Conservation (phyloP, 495 filamentous ascomycete species). For the Podospora pseudocomata region DNA sequence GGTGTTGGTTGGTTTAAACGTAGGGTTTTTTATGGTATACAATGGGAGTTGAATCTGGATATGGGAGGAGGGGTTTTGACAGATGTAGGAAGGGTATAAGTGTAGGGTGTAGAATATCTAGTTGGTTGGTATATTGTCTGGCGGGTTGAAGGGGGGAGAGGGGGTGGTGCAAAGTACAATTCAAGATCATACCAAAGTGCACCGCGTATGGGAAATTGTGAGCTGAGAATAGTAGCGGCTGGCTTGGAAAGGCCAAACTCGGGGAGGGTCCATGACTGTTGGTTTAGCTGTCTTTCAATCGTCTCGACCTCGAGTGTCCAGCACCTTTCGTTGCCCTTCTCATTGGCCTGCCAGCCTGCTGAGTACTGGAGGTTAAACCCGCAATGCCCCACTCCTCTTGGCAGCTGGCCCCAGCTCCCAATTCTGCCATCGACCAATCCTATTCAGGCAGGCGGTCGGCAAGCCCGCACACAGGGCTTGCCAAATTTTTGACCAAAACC, state of each 20-base stretch:
- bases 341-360: too few species aligned
- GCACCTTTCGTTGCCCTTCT: too few species aligned
- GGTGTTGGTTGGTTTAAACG: neutral
- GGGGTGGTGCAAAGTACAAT: neutral
- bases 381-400: neutral
- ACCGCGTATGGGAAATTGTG: too few species aligned
- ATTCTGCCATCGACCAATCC: neutral
- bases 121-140: neutral
- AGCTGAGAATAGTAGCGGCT: neutral
- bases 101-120: neutral
- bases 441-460: neutral
- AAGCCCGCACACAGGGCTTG: neutral
- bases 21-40: neutral
- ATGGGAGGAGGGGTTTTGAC: neutral
- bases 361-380: neutral
- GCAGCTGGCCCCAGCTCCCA: neutral
- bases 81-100: neutral
- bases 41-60: neutral
- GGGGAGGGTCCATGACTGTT: too few species aligned
- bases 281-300: too few species aligned
- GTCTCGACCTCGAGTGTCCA: too few species aligned
- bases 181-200: neutral
- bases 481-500: constrained; percentile 6
- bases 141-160: neutral
- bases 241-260: neutral